Base-by-base conservation (phyloP, 2,329 filamentous ascomycete species). In the Nannizziopsis arthrosporioides region DNA sequence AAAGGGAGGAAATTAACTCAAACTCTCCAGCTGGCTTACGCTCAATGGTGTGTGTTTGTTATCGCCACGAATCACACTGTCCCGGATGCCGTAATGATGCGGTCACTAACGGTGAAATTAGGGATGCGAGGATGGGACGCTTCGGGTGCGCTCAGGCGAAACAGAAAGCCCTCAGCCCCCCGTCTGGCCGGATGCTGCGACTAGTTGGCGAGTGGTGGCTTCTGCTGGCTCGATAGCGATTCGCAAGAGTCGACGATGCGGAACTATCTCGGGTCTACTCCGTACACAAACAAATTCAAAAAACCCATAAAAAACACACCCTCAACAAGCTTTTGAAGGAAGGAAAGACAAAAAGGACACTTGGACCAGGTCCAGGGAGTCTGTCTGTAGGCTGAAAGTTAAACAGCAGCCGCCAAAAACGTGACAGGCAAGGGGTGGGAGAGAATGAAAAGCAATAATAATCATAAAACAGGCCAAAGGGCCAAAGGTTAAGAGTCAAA, bases 381-480 rank as follows among this genome's bases (percentile, higher is more conserved):
- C 35, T 17, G 12, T n/a, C 35, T 37, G 15, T 22, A 32, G 37
- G 27, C 31, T 39, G n/a, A 45, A 45, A 45, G 43, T 39, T 45
- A 45, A 45, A 45, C 42, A 46, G 44, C 44, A 47, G 44, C 44
- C 38, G 37, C 37, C 44, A 41, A 47, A 45, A 47, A 47, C 44
- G 44, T 47, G 44, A 47, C 37, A 41, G 37, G 44, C 44, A 47
- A 42, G 44, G 44, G 37, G 37, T 14, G 6, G 3, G 32, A 30
- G n/a, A 35, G 18, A 38, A 50, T n/a, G 47, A 44, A 48, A 42
- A 44, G 39, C 45, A 42, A 41, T 42, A 31, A 19, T 46, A 22
- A 40, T 42, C 42, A 41, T 52, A 47, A 50, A 43, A 48, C 50
- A 46, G 48, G n/a, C 18, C 40, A n/a, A 42, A 50, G 44, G 38